Conservation (phyloP, 1,284 basidiomycete genomes). For the Gymnopus androsaceus region DNA sequence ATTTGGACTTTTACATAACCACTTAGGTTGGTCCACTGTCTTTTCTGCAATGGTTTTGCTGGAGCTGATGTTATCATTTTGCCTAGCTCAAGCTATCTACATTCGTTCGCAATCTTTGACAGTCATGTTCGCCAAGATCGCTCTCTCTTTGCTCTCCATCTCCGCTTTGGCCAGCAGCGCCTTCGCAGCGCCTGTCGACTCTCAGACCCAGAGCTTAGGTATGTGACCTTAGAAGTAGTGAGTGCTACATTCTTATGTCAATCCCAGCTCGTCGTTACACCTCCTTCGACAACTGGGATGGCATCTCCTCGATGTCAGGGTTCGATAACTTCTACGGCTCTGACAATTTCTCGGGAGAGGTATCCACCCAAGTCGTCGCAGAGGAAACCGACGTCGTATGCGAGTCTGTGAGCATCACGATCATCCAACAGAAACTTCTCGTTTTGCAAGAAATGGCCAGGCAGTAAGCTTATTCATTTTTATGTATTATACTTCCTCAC, state of each 20-base stretch:
- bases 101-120: not conserved
- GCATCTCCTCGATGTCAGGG: slow-evolving; percentile 22
- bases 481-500: not conserved
- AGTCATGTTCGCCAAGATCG: slow-evolving; percentile 15
- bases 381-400: slow-evolving; percentile 26
- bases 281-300: slow-evolving; percentile 15
- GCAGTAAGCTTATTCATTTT: slow-evolving; percentile 24
- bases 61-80: too few relatives aligned
- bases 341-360: slow-evolving; percentile 21
- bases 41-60: not conserved
- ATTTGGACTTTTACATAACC: slow-evolving; percentile 3
- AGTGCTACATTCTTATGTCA: not conserved
- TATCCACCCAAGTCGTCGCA: slow-evolving; percentile 9
- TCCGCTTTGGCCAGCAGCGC: slow-evolving; percentile 11
- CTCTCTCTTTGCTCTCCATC: slow-evolving; percentile 1
- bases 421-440: slow-evolving; percentile 31
- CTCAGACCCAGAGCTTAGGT: slow-evolving; percentile 3
- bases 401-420: slow-evolving; percentile 22
- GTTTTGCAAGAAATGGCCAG: slow-evolving; percentile 30
- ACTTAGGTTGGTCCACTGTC: not conserved
- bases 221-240: not conserved
- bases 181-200: slow-evolving; percentile 9
- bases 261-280: slow-evolving; percentile 11
- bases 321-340: slow-evolving; percentile 25
- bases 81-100: not conserved